Percentiles rank a stretch among this genome's conserved stretches.
Conservation (phyloP, 139 green algal genomes). For the Coccomyxa sp. region DNA sequence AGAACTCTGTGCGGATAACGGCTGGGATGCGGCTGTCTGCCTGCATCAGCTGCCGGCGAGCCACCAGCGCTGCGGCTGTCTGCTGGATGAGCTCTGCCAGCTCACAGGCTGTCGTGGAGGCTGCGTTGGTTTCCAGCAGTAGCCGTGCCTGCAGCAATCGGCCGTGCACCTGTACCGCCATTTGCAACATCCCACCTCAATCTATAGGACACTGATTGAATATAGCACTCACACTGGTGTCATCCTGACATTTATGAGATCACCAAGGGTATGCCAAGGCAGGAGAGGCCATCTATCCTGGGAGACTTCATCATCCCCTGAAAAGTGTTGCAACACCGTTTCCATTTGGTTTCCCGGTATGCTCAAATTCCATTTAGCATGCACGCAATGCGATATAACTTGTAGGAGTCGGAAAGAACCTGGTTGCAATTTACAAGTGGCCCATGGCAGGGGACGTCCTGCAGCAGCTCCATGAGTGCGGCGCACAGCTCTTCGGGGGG, state of each 20-base stretch:
- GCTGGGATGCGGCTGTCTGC: not conserved
- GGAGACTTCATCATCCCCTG: not conserved
- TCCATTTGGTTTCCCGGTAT: not conserved
- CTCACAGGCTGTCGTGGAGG: not conserved
- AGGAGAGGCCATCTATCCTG: not conserved
- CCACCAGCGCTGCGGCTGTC: not conserved
- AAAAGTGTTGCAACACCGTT: not conserved
- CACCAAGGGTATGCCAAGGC: not conserved
- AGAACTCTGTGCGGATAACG: not conserved
- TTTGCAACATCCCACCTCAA: not conserved
- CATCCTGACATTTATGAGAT: not conserved
- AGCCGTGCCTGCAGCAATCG: conserved; percentile 51
- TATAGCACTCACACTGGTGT: not conserved
- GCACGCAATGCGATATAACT: too few species aligned
- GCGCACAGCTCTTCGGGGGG: conserved; percentile 27
- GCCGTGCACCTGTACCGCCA: conserved; percentile 41
- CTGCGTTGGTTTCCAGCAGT: conserved; percentile 31
- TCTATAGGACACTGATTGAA: not conserved
- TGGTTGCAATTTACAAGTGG: conserved; percentile 2
- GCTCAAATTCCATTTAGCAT: too few species aligned
- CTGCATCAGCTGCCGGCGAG: conserved; percentile 14
- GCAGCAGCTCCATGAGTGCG: conserved; percentile 26
- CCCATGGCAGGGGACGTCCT: not conserved
- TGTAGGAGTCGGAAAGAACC: not conserved
- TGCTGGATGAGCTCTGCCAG: too few species aligned